Conservation (phyloP, 192 early-diverging fungal genomes). For the Coemansia biformis region DNA sequence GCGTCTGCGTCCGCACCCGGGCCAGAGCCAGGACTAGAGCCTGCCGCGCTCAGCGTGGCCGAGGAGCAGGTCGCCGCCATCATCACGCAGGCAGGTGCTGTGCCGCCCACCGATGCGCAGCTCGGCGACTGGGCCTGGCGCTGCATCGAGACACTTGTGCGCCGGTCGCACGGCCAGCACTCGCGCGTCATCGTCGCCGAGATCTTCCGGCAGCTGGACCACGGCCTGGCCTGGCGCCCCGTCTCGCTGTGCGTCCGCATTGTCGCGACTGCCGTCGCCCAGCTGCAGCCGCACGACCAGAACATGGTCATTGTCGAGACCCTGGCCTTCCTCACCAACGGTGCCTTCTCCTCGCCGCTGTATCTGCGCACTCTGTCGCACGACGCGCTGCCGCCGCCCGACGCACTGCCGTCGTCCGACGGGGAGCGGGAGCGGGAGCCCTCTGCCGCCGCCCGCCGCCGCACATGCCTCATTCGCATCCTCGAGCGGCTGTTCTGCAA, state of each 20-base stretch:
- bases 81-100: neutral
- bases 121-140: constrained; percentile 34
- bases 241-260: constrained; percentile 25
- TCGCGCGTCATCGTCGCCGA: constrained; percentile 42
- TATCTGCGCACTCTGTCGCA: constrained; percentile 1
- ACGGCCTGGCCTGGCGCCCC: constrained; percentile 27
- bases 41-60: neutral
- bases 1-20: neutral
- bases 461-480: constrained; percentile 35
- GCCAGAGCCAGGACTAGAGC: no score
- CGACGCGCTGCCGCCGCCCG: neutral
- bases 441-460: constrained; percentile 17
- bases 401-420: neutral
- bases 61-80: constrained; percentile 12
- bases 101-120: constrained; percentile 4
- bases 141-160: constrained; percentile 33
- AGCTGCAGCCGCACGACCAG: constrained; percentile 42
- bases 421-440: no score
- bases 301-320: constrained; percentile 51
- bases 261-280: constrained; percentile 19
- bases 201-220: constrained; percentile 39
- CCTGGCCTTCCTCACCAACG: constrained; percentile 34
- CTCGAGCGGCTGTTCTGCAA: constrained; percentile 43
- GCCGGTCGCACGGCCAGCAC: constrained; percentile 43
- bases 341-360: constrained; percentile 18